Base-by-base conservation (phyloP, 768 basidiomycete genomes). In the Xanthoconium purpureum region DNA sequence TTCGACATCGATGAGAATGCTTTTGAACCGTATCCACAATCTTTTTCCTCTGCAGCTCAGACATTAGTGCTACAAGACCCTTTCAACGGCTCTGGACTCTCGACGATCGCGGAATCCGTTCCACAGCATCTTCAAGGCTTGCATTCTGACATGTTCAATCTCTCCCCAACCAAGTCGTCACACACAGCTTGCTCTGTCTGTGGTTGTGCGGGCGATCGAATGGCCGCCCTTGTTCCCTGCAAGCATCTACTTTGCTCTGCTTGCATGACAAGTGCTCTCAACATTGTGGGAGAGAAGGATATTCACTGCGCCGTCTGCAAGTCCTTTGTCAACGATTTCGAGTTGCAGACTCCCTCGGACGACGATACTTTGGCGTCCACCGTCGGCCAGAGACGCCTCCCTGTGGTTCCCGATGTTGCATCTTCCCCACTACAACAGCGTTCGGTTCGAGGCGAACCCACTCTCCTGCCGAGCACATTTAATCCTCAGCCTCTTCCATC, bases 211-310 rank as follows among this genome's bases (percentile, higher is more conserved):
- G 71, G 73, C 43, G 76, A 70, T 54, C 76, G 63, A 20, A 75
- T 90, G 37, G 90, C 86, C 2, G 76, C 89, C 57, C 79, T 94
- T 18, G 78, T 81, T 24, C 91, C 91, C 0, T 94, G 91, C 71
- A 67, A 74, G 7, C 91, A 94, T 68, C 79, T 86, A 1, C 75
- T 93, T 2, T 94, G 91, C 67, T 88, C 89, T 3, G 79, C 80
- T 11, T 94, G 91, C 66, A 77, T 94, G 53, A 94, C 91, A 1
- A 91, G 89, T 49, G 88, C 89, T 9, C 77, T 94, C 50, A 94
- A 94, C 62, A 93, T 93, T 50, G 91, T 92, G 17, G 91, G 91
- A 8, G 91, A 94, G 71, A 93, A 92, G 67, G 87, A 89, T 55
- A 89, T 93, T 82, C 82, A 85, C 56, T 94, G 91, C 59, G 86